phyloP scores from a whole-genome alignment of 2,329 filamentous ascomycete species.

The Diaporthe batatas region DNA sequence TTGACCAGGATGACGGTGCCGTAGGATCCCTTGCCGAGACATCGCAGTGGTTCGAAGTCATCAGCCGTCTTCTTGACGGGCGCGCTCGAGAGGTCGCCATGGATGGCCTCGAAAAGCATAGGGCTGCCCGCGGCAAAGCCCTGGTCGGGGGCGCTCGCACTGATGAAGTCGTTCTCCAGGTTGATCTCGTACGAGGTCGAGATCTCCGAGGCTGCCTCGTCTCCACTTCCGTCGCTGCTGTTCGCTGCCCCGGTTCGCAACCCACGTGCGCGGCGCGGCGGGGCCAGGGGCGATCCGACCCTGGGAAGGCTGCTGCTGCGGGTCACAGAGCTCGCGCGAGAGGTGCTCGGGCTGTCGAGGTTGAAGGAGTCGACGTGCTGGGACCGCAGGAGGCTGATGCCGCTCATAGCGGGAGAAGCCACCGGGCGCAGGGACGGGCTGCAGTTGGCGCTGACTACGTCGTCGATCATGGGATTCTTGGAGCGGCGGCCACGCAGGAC shows the following conservation, averaged over 20 bases:
- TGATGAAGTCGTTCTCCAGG: conserved; percentile 87
- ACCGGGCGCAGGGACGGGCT: conserved; percentile 68
- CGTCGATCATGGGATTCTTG: conserved; percentile 60
- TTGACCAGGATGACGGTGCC: conserved; percentile 95
- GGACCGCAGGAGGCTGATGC: conserved; percentile 85
- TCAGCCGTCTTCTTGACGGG: conserved; percentile 88
- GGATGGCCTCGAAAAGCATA: conserved; percentile 59
- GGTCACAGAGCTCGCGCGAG: conserved; percentile 67
- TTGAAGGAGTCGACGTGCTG: conserved; percentile 81
- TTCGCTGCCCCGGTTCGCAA: conserved; percentile 53
- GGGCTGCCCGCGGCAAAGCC: conserved; percentile 30
- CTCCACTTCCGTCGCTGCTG: conserved; percentile 69
- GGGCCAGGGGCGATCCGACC: conserved; percentile 48
- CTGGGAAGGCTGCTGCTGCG: conserved; percentile 63
- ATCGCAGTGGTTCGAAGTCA: conserved; percentile 91
- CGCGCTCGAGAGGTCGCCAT: conserved; percentile 65
- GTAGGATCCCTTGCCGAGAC: conserved; percentile 95
- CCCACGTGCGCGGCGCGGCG: conserved; percentile 47
- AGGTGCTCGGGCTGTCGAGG: conserved; percentile 62
- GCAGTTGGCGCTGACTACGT: conserved; percentile 73
- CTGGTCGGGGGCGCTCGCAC: conserved; percentile 68
- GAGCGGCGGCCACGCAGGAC: conserved; percentile 54
- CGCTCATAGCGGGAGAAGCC: conserved; percentile 71
- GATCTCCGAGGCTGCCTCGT: conserved; percentile 78
- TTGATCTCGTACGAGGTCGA: conserved; percentile 86